A percentile compares a stretch with the other conserved stretches of the same genome.
phyloP scores from a whole-genome alignment of 345 rosid genomes.

The Populus davidiana region DNA sequence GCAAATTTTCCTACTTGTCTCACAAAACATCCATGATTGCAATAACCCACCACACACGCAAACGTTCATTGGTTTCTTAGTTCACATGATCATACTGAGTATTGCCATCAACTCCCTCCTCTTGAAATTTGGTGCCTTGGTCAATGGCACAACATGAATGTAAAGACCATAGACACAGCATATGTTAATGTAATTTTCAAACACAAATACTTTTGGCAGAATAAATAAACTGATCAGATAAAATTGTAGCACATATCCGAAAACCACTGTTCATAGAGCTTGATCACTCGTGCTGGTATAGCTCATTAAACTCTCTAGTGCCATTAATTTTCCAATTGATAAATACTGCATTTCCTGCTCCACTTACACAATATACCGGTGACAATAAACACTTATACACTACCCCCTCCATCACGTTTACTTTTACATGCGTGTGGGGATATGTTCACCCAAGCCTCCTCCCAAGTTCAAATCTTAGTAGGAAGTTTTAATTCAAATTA shows the following conservation, averaged over 20 bases:
- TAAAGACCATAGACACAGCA: not conserved
- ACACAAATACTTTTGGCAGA: not conserved
- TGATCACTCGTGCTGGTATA: not conserved
- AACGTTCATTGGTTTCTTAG: constrained; percentile 4
- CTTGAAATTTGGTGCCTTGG: not conserved
- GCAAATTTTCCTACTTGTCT: not conserved
- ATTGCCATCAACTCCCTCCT: not conserved
- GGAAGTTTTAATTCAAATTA: not conserved
- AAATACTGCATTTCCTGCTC: not conserved
- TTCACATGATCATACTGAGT: not conserved
- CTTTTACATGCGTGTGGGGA: too few species aligned
- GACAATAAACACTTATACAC: not conserved
- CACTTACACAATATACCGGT: too few species aligned
- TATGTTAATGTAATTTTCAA: not conserved
- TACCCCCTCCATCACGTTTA: not conserved
- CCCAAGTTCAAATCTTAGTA: not conserved
- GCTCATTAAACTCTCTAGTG: not conserved
- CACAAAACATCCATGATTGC: not conserved
- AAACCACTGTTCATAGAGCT: not conserved
- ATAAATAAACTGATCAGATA: not conserved
- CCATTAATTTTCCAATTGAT: not conserved
- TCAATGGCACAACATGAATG: not conserved
- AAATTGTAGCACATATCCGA: not conserved
- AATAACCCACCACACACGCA: not conserved
- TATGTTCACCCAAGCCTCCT: not conserved